phyloP scores from a whole-genome alignment of 2,329 filamentous ascomycete genomes.

The Colletotrichum chrysophilum region DNA sequence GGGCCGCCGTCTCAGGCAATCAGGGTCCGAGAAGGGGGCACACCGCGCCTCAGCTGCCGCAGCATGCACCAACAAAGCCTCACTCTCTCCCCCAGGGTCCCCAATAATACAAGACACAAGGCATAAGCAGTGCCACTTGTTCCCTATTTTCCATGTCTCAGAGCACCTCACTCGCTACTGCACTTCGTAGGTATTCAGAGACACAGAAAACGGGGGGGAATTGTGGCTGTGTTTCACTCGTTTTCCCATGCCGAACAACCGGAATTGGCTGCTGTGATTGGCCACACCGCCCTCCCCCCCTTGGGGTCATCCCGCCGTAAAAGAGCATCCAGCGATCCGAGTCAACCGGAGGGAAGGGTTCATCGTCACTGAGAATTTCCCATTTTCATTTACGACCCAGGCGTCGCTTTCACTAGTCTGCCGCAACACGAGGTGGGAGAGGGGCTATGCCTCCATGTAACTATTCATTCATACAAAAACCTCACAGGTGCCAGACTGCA shows the following conservation, averaged over 20 bases:
- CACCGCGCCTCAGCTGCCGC: not conserved
- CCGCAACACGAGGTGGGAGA: not conserved
- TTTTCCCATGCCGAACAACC: not conserved
- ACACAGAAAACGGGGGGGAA: not conserved
- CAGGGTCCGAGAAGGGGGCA: not conserved
- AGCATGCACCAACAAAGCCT: not conserved
- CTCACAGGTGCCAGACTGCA: too few relatives aligned
- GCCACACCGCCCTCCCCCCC: not conserved
- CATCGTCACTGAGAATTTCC: not conserved
- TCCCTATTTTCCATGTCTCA: not conserved
- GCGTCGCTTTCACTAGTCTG: not conserved
- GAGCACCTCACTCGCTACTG: not conserved
- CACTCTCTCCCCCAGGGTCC: not conserved
- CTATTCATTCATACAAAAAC: not conserved
- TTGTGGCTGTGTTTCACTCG: conserved; percentile 22
- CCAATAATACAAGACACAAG: not conserved
- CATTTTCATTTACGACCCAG: not conserved
- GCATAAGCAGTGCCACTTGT: not conserved
- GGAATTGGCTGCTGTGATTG: conserved; percentile 10
- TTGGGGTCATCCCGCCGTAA: not conserved
- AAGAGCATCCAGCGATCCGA: not conserved
- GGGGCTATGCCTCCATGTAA: not conserved
- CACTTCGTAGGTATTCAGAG: not conserved
- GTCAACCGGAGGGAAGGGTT: not conserved
- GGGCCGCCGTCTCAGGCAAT: conserved; percentile 12